Evolutionary conservation across 208 protist genomes (phyloP), one percentile per base, ranked within the genome.

Genomic region (Leishmania braziliensis): DNA sequence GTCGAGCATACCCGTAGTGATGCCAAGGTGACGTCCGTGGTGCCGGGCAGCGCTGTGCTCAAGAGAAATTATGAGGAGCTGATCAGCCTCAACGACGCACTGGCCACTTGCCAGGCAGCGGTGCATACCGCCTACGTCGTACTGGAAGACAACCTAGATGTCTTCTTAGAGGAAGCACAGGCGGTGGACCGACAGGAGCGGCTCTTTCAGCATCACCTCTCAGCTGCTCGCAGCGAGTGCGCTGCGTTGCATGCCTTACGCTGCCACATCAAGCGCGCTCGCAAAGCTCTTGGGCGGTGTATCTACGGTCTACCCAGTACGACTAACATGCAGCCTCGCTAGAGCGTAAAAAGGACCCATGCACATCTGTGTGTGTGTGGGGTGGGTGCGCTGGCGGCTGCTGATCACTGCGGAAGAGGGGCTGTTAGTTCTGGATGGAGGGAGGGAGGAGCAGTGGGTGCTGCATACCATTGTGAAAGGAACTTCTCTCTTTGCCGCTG

Each of bases 81-180:
- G 6, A 88, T 89, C 36, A 3, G 50, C n/a, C 60, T 90, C 18
- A 87, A 91, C 74, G 94, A 97, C 77, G 88, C 91, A 9, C 72
- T 97, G 39, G 89, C 94, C 5, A 86, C 88, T 0, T 92, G 86
- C 76, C 92, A 95, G 78, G 54, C 60, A n/a, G 74, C 60, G 5
- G 83, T 96, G 46, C 87, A 88, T 71, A 66, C 29, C 18, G 76
- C 86, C 10, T 76, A 94, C 54, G 79, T 91, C 3, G 36, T 72
- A n/a, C 63, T 96, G 46, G 88, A 91, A 36, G 84, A 86, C 18
- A 39, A 66, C 6, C 36, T 93, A 1, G 91, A 96, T 62, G 78
- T 87, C 3, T 90, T 91, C 50, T 71, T 82, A 23, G 91, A 92
- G 20, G 89, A 97, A 83, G 81, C 83, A 6, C 84, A 29, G n/a